These are phyloP conservation scores for Fusarium bulbicola DNA, from an alignment of 2,329 filamentous ascomycete species.

Conservation along the genomic window DNA sequence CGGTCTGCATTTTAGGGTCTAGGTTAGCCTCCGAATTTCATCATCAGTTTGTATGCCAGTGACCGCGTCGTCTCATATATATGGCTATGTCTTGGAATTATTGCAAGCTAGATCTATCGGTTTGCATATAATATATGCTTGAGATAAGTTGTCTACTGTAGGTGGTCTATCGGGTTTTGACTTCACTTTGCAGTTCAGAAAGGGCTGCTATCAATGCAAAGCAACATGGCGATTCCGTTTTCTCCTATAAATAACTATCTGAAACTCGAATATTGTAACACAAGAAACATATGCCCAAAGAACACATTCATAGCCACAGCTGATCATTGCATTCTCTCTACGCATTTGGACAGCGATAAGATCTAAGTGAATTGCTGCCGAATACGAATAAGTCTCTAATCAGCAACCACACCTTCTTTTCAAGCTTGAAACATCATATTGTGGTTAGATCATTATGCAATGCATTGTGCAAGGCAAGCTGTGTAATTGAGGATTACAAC, in stretches of 20 bases:
- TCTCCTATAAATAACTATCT: too few relatives aligned
- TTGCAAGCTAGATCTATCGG: not conserved
- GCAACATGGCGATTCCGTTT: not conserved
- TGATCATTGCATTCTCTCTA: not conserved
- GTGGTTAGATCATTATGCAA: conserved; percentile 7
- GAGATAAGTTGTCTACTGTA: not conserved
- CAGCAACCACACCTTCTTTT: conserved; percentile 13
- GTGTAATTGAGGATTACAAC: conserved; percentile 1
- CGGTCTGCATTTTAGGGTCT: not conserved
- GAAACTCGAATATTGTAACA: not conserved
- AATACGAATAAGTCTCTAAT: conserved; percentile 38
- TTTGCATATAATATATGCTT: not conserved
- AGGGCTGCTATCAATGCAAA: too few relatives aligned
- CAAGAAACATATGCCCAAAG: not conserved
- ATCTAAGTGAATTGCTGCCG: not conserved
- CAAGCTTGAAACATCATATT: conserved; percentile 22
- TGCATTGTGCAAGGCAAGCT: not conserved
- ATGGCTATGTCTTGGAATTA: not conserved
- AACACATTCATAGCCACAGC: not conserved
- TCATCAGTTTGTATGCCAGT: not conserved
- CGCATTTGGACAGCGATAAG: not conserved
- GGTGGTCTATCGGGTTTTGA: not conserved
- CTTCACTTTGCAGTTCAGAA: not conserved
- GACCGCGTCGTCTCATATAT: not conserved
- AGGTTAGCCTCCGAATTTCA: not conserved